Conservation (phyloP, 2,329 filamentous ascomycete species). For the Grosmannia huntii region DNA sequence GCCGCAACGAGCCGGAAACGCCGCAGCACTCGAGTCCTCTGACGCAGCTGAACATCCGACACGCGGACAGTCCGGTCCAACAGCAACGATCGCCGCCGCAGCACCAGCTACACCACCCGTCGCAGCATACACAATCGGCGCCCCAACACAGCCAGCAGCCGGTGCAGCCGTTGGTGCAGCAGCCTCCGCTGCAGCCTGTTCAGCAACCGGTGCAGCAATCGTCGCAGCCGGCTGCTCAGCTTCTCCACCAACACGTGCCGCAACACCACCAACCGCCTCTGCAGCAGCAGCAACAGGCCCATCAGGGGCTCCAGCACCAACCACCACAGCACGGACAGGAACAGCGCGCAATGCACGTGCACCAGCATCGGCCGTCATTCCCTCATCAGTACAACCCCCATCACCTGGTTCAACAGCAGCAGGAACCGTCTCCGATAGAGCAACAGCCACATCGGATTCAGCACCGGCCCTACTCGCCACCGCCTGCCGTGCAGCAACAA, state of each 20-base stretch:
- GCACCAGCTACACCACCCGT: slow-evolving; percentile 1
- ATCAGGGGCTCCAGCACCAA: neutral
- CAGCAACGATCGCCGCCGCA: slow-evolving; percentile 28
- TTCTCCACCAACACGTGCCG: slow-evolving; percentile 12
- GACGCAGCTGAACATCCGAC: slow-evolving; percentile 45
- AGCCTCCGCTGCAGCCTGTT: neutral
- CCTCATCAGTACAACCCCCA: neutral
- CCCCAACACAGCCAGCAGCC: neutral
- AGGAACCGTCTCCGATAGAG: slow-evolving; percentile 2
- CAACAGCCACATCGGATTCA: neutral
- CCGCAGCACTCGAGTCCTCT: slow-evolving; percentile 36
- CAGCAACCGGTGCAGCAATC: neutral
- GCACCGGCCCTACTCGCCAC: slow-evolving; percentile 2
- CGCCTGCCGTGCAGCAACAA: neutral
- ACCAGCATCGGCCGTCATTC: slow-evolving; percentile 9
- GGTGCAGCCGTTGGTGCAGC: neutral
- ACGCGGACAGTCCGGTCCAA: slow-evolving; percentile 28
- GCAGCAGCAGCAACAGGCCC: neutral
- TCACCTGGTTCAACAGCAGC: neutral
- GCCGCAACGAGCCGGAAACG: slow-evolving; percentile 41
- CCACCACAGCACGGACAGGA: neutral
- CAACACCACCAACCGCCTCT: slow-evolving; percentile 5
- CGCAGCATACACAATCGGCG: slow-evolving; percentile 3
- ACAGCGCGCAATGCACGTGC: neutral
- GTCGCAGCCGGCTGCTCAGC: neutral